Base-by-base conservation (phyloP, 768 basidiomycete genomes). In the Cystofilobasidium bisporidii region DNA sequence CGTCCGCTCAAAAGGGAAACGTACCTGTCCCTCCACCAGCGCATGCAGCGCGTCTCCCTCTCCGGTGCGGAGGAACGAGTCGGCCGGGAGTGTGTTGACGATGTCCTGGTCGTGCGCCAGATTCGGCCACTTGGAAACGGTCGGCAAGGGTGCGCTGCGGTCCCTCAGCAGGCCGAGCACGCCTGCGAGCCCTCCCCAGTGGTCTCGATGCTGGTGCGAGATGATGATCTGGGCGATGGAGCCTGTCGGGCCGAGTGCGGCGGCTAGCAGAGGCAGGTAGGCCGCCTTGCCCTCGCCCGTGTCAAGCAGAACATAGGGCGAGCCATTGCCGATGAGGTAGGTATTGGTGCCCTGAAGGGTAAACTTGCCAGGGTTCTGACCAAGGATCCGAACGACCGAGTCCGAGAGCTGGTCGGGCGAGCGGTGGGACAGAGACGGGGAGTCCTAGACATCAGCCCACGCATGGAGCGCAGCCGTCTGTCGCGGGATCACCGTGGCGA, bases 281-380 rank as follows among this genome's bases (percentile, higher is more conserved):
- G 81, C 81, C 0, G 82, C 80, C 20, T 79, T 79, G 2, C 88
- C 89, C 76, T 92, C 86, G 15, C 85, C 91, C 0, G 89, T 86
- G 77, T 96, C 91, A 69, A 94, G 75, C 59, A 94, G 85, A 41
- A 85, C 83, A 76, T 84, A 90, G 10, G 88, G 88, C 66, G 84
- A 83, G 32, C 78, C 78, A 61, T 78, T 77, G 28, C 90, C 90
- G 55, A 93, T 72, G 70, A 96, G 80, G 74, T 94, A 96, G 1
- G 91, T 92, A 74, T 94, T 92, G 3, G 91, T 94, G 86, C 89
- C 91, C 80, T 92, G 89, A 0, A 94, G 80, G 0, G 90, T 91
- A 75, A 89, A 91, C 72, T 87, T 86, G 3, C 90, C 87, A 11
- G 91, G 89, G 73, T 94, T 93, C 87, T 91, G 66, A 9, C 71